Base-by-base conservation (phyloP, 2,329 filamentous ascomycete species). In the Botrytis paeoniae region DNA sequence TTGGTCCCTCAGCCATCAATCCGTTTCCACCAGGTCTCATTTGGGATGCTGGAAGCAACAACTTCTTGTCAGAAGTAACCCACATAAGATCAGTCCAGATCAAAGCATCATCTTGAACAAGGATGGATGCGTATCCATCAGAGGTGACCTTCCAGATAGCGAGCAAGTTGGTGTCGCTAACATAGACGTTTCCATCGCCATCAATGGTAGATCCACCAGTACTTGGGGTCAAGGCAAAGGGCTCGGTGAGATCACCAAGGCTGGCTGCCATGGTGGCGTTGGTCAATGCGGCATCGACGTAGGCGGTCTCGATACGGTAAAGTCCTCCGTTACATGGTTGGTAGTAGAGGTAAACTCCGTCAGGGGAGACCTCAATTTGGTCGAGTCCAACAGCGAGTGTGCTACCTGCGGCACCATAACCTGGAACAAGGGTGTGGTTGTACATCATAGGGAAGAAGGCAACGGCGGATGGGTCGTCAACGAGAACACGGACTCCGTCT, bases 281-380 rank as follows among this genome's bases (percentile, higher is more conserved):
- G 75, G 80, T 79, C 69, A 81, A 78, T 1, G 81, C 77, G 37
- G 77, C 74, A 62, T 82, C 79, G n/a, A 83, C 75, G 57, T 78
- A 81, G 35, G 75, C 74, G 0, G 81, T 83, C 70, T 80, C 75
- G 73, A 83, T 80, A 10, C 80, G 78, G 59, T 73, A 81, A 74
- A 84, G 75, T 2, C 81, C 80, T 20, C 82, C 82, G 61, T 75
- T 80, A 5, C 78, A 76, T 12, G 82, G 81, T 71, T 83, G 81
- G 71, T 82, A 83, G 75, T 83, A 83, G 59, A 81, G 77, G 51
- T 78, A 83, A 32, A 79, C 75, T 3, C 80, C 81, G 62, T 83
- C 80, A 1, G 82, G 82, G 0, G 80, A 82, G 9, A 83, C 81
- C 75, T 83, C 82, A n/a, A 81, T 79, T 70, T 83, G 82, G 72